phyloP scores from a whole-genome alignment of 208 protist species.

The Willaertia magna region DNA sequence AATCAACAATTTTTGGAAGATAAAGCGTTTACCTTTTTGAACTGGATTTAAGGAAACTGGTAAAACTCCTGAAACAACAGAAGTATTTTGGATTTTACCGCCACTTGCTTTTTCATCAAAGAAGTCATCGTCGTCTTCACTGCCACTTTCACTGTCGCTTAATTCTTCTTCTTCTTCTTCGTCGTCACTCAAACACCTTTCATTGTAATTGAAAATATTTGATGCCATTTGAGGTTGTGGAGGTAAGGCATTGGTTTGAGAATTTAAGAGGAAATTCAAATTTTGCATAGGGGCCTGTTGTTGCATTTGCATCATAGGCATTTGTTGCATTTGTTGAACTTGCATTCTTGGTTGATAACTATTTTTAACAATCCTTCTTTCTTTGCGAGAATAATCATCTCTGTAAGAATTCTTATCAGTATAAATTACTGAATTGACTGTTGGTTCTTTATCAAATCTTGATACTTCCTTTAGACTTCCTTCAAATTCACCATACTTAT shows the following conservation, averaged over 20 bases:
- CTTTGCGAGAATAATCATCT: too few species aligned
- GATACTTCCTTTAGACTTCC: background rate
- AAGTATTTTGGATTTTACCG: background rate
- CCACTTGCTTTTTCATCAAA: background rate
- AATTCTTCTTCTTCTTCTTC: background rate
- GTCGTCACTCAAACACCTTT: background rate
- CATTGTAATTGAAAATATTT: background rate
- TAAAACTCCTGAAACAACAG: background rate
- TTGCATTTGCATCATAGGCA: background rate
- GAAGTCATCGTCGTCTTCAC: background rate
- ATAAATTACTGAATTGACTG: background rate
- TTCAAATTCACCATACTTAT: constrained; percentile 1
- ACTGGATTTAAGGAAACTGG: background rate
- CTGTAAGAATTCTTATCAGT: too few species aligned
- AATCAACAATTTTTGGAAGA: background rate
- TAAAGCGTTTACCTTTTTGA: background rate
- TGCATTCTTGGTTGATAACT: background rate
- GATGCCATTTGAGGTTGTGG: background rate
- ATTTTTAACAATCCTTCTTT: too few species aligned
- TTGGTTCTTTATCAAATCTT: background rate
- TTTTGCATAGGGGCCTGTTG: background rate
- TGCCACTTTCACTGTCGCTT: background rate
- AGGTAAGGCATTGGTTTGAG: background rate
- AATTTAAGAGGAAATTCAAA: too few species aligned
- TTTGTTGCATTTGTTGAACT: background rate